Evolutionary conservation across 2,329 filamentous ascomycete genomes (phyloP).

Genomic region (Lecanicillium sp.): DNA sequence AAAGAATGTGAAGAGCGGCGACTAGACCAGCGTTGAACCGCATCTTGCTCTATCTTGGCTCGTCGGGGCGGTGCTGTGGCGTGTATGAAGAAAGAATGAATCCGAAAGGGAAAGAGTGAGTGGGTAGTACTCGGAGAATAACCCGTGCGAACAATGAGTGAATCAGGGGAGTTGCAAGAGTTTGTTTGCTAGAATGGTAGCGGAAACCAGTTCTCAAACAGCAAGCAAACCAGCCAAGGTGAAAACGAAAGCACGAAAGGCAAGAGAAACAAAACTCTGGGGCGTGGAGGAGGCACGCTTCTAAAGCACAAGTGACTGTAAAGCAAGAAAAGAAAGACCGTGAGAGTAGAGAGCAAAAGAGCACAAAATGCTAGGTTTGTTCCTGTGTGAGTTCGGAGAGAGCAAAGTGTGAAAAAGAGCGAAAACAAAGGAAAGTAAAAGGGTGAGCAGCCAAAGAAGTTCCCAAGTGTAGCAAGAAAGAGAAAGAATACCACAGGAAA

Average conservation of each 20-base stretch:
- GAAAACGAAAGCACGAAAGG: slow-evolving; percentile 3
- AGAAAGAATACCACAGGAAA: slow-evolving; percentile 6
- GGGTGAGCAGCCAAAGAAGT: slow-evolving; percentile 1
- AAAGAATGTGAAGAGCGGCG: slow-evolving; percentile 19
- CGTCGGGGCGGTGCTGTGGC: not conserved
- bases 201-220: slow-evolving; percentile 7
- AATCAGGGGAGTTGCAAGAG: too few species aligned
- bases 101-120: slow-evolving; percentile 8
- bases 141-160: too few species aligned
- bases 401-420: slow-evolving; percentile 3
- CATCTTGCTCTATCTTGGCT: too few species aligned
- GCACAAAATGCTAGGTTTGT: too few species aligned
- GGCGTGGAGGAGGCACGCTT: too few species aligned
- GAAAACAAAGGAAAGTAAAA: slow-evolving; percentile 4
- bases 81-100: slow-evolving; percentile 3
- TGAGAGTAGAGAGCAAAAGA: slow-evolving; percentile 8
- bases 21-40: slow-evolving; percentile 12
- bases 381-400: too few species aligned
- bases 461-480: too few species aligned
- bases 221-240: too few species aligned
- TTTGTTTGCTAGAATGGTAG: slow-evolving; percentile 4
- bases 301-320: slow-evolving; percentile 5
- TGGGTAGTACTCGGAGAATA: slow-evolving; percentile 6
- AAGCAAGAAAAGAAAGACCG: slow-evolving; percentile 9
- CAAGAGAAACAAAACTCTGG: slow-evolving; percentile 7